Conservation (phyloP, 225 moss, liverwort and hornwort genomes). For the Lunularia cruciata region DNA sequence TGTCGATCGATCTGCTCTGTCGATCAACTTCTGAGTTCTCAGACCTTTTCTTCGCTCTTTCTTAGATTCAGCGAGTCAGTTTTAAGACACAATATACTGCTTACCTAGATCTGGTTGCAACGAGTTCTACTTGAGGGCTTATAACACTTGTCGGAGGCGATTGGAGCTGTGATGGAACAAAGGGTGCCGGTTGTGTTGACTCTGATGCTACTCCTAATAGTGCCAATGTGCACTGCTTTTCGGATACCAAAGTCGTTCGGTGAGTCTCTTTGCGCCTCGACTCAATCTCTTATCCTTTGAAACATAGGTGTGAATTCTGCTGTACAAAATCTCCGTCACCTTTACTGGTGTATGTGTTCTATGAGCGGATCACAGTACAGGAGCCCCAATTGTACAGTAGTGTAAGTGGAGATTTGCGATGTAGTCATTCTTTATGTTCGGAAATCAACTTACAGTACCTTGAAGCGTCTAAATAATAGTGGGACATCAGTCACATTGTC, state of each 20-base stretch:
- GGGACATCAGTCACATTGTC: too few species aligned
- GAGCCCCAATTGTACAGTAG: too few species aligned
- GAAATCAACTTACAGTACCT: too few species aligned
- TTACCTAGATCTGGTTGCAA: background rate
- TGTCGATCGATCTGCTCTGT: background rate
- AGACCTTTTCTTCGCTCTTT: background rate
- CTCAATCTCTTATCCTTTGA: too few species aligned
- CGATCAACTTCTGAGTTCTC: background rate
- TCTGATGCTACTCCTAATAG: background rate
- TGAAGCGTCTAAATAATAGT: too few species aligned
- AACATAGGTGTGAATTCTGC: too few species aligned
- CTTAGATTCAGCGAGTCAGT: background rate
- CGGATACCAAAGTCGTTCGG: conserved; percentile 2
- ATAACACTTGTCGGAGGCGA: background rate
- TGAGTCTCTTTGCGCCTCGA: background rate
- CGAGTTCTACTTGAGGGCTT: background rate
- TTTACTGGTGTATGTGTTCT: too few species aligned
- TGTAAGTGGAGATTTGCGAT: too few species aligned
- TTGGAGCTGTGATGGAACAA: background rate
- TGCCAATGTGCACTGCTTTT: conserved; percentile 9
- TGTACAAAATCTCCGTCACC: too few species aligned
- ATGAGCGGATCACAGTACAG: too few species aligned
- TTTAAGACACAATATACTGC: background rate
- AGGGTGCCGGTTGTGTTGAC: background rate
- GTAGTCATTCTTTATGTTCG: too few species aligned